phyloP scores from a whole-genome alignment of 2,329 filamentous ascomycete species.

The Lecanosticta acicola region DNA sequence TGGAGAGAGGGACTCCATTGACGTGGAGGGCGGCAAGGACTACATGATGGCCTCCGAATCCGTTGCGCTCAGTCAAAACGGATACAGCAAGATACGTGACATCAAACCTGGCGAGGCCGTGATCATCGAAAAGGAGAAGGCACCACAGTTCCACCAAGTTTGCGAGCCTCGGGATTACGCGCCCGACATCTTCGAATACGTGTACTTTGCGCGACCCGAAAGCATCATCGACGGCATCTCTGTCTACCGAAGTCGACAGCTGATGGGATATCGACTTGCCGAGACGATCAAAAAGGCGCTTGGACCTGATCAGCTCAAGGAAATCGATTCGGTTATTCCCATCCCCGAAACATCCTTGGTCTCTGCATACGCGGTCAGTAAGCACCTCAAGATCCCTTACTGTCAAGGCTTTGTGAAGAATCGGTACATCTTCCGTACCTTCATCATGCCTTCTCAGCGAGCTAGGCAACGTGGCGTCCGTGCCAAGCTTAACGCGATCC shows the following conservation, averaged over 20 bases:
- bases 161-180: conserved; percentile 63
- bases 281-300: conserved; percentile 63
- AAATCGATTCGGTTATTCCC: conserved; percentile 80
- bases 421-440: conserved; percentile 80
- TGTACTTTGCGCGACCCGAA: conserved; percentile 82
- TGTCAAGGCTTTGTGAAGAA: conserved; percentile 84
- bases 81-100: conserved; percentile 69
- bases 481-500: conserved; percentile 82
- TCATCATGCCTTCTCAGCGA: conserved; percentile 79
- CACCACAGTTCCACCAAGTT: conserved; percentile 71
- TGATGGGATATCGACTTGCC: conserved; percentile 80
- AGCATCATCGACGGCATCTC: conserved; percentile 81
- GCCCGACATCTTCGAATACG: conserved; percentile 81
- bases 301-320: conserved; percentile 61
- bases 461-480: conserved; percentile 79
- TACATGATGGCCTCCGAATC: conserved; percentile 92
- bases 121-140: conserved; percentile 71
- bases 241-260: conserved; percentile 74
- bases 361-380: conserved; percentile 70
- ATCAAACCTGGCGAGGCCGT: conserved; percentile 80
- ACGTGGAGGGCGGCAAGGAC: conserved; percentile 55
- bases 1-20: conserved; percentile 56
- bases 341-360: conserved; percentile 81
- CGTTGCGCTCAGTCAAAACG: conserved; percentile 73
- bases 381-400: conserved; percentile 68